Evolutionary conservation across 495 filamentous ascomycete species (phyloP), one percentile per base, ranked within the genome.

Genomic region (Annulohypoxylon bovei): DNA sequence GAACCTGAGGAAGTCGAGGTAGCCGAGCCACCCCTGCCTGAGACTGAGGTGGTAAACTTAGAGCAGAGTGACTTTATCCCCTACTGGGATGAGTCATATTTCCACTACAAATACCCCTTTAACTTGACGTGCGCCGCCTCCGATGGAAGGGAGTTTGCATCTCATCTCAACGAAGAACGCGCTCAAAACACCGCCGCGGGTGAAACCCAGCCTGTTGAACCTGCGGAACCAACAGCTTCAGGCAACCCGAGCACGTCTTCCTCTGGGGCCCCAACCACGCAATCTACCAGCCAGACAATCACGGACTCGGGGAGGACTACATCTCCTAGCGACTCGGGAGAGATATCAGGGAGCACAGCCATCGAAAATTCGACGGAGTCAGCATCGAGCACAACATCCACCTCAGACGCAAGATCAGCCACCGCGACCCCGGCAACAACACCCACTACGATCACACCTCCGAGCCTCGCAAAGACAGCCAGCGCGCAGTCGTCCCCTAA

Each of bases 1-100:
- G 76, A 77, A 39, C 22, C 60, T 6, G 68, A 71, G 9, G 60
- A 76, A 47, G 62, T 60, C 23, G 50, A 55, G 6, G 75, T 78
- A 14, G 68, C 67, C 6, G 80, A 86, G 55, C 75, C 76, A 16
- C 73, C 81, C 8, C 78, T 71, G 18, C 58, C 70, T 7, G 60
- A 77, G 8, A 55, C 72, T 22, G 47, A 60, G 22, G 49, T 47
- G 18, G 30, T 49, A 20, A 18, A 6, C 30, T 11, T 60, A 14
- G 71, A 72, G 25, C 71, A 72, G 42, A 75, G 74, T 22, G 52
- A 40, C 25, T 72, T 70, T 46, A 39, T 67, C 16, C 74, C 68
- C 27, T 76, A 68, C 18, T 76, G 72, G 71, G 62, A 76, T 18
- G 33, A 60, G 11, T 67, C 65, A 4, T 76, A 76, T 62, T 75